These are phyloP conservation scores for Kwoniella pini DNA, from an alignment of 768 basidiomycete genomes.

Conservation along the genomic window DNA sequence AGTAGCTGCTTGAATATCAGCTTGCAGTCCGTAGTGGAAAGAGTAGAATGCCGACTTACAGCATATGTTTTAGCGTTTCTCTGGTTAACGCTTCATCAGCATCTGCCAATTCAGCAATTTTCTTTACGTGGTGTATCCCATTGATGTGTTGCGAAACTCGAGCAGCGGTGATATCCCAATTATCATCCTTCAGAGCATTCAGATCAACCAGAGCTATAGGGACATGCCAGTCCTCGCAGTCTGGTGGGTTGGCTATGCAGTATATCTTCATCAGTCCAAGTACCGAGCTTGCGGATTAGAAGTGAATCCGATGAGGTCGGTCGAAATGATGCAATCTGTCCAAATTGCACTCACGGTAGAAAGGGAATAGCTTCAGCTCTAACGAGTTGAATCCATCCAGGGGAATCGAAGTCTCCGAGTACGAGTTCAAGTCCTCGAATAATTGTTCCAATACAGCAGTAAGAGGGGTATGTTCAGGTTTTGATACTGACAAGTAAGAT, in stretches of 20 bases:
- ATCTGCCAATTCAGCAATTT: slow-evolving; percentile 87
- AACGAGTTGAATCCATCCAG: slow-evolving; percentile 90
- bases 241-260: slow-evolving; percentile 70
- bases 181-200: slow-evolving; percentile 74
- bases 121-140: slow-evolving; percentile 85
- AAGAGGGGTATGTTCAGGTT: slow-evolving; percentile 65
- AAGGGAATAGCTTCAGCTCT: slow-evolving; percentile 93
- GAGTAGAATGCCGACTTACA: slow-evolving; percentile 65
- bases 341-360: slow-evolving; percentile 62
- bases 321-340: neutral
- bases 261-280: no score
- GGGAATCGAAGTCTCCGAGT: slow-evolving; percentile 89
- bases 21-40: no score
- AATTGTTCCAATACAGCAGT: slow-evolving; percentile 89
- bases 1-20: slow-evolving; percentile 59
- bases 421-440: slow-evolving; percentile 95
- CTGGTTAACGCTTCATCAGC: slow-evolving; percentile 80
- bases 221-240: slow-evolving; percentile 91
- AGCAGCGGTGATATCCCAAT: slow-evolving; percentile 94
- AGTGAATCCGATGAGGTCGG: neutral
- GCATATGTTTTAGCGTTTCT: slow-evolving; percentile 83
- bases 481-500: slow-evolving; percentile 73
- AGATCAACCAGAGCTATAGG: slow-evolving; percentile 86
- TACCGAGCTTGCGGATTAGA: no score
- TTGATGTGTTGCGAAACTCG: slow-evolving; percentile 80